Evolutionary conservation across 2,329 filamentous ascomycete genomes (phyloP).

Genomic region (Fusarium sp.): DNA sequence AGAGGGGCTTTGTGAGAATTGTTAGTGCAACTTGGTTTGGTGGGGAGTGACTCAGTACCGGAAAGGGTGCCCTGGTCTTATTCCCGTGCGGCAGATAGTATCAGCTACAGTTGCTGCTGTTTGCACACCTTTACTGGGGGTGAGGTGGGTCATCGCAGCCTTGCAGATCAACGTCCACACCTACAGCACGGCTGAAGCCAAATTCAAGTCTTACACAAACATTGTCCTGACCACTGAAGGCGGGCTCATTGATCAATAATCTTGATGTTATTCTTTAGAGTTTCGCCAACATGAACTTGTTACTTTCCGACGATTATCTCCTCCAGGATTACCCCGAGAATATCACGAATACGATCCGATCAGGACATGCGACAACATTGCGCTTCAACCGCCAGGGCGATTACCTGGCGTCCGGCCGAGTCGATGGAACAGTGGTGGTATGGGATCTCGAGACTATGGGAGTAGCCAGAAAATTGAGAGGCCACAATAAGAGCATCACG

Average conservation of each 20-base stretch:
- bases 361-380: slow-evolving; percentile 72
- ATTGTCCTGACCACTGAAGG: slow-evolving; percentile 31
- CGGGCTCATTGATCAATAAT: slow-evolving; percentile 13
- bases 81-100: slow-evolving; percentile 10
- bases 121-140: slow-evolving; percentile 26
- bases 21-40: slow-evolving; percentile 41
- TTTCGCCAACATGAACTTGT: slow-evolving; percentile 62
- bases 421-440: slow-evolving; percentile 93
- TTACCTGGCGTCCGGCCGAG: slow-evolving; percentile 91
- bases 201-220: slow-evolving; percentile 37
- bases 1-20: slow-evolving; percentile 43
- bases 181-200: slow-evolving; percentile 41
- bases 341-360: slow-evolving; percentile 86
- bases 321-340: slow-evolving; percentile 89
- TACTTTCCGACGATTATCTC: slow-evolving; percentile 71
- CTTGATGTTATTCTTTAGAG: background rate
- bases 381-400: slow-evolving; percentile 96
- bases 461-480: slow-evolving; percentile 91
- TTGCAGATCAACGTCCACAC: slow-evolving; percentile 46
- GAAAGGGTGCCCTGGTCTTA: background rate
- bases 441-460: slow-evolving; percentile 99
- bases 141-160: slow-evolving; percentile 45
- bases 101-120: slow-evolving; percentile 23
- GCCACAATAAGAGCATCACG: slow-evolving; percentile 93
- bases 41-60: slow-evolving; percentile 10